Conservation (phyloP, 129 eudicot genomes). For the carrot (Daucus carota) region DNA sequence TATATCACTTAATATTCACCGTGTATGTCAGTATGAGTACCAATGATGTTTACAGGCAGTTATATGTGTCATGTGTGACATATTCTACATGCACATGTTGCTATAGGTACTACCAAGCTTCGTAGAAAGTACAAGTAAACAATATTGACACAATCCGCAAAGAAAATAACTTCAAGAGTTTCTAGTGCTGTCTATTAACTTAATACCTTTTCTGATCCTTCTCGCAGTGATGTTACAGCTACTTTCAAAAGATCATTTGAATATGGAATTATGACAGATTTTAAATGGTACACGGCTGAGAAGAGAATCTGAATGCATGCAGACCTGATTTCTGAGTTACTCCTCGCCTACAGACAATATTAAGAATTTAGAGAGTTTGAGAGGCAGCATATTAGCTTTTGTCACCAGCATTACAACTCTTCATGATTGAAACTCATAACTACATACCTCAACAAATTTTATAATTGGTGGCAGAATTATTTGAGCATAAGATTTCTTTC, state of each 20-base stretch:
- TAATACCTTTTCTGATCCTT: conserved; percentile 51
- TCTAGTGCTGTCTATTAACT: background rate
- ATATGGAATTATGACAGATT: conserved; percentile 49
- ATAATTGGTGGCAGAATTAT: conserved; percentile 41
- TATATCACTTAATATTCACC: background rate
- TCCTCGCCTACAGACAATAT: conserved; percentile 31
- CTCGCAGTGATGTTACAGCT: conserved; percentile 48
- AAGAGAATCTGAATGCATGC: conserved; percentile 81
- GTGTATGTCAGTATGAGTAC: background rate
- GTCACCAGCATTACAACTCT: background rate
- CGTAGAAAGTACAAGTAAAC: background rate
- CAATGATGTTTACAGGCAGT: background rate
- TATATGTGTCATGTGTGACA: background rate
- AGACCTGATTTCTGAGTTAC: conserved; percentile 57
- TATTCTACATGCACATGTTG: background rate
- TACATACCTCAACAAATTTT: conserved; percentile 32
- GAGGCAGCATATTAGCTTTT: background rate
- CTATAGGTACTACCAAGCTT: background rate
- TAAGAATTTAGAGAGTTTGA: background rate
- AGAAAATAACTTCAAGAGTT: background rate
- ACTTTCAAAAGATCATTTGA: conserved; percentile 48
- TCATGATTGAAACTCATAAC: background rate
- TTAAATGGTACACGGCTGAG: conserved; percentile 74
- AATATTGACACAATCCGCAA: background rate
- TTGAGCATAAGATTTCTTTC: conserved; percentile 46